Conservation (phyloP, 768 basidiomycete species). For the Coprinopsis strossmayeri region DNA sequence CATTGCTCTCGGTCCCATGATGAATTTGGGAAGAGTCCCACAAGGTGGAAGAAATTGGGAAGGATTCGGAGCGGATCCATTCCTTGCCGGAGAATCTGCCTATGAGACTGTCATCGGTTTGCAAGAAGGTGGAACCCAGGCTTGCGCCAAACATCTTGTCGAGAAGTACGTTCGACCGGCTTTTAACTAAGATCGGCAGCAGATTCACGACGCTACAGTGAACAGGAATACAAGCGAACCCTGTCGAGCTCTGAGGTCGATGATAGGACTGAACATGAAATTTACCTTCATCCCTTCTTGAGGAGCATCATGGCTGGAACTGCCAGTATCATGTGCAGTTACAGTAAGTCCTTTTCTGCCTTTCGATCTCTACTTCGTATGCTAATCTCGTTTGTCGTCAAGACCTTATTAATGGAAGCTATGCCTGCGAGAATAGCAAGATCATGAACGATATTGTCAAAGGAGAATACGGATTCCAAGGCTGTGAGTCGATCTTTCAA, state of each 20-base stretch:
- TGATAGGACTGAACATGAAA: slow-evolving; percentile 73
- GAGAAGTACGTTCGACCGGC: slow-evolving; percentile 43
- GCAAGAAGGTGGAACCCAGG: slow-evolving; percentile 75
- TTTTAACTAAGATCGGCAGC: background rate
- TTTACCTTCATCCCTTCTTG: slow-evolving; percentile 67
- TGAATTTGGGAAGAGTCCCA: slow-evolving; percentile 84
- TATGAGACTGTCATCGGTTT: slow-evolving; percentile 84
- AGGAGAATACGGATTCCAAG: slow-evolving; percentile 71
- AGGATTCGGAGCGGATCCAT: slow-evolving; percentile 92
- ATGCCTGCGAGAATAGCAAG: slow-evolving; percentile 70
- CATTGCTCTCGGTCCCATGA: slow-evolving; percentile 75
- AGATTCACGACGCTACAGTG: too few relatives aligned
- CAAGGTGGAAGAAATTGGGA: slow-evolving; percentile 90
- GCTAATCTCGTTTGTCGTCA: background rate
- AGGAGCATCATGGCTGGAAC: slow-evolving; percentile 71
- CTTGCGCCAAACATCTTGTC: slow-evolving; percentile 80
- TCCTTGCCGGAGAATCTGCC: slow-evolving; percentile 68
- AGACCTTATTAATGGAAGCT: slow-evolving; percentile 67
- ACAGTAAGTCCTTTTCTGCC: slow-evolving; percentile 49
- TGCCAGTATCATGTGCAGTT: slow-evolving; percentile 69
- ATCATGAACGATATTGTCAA: slow-evolving; percentile 69
- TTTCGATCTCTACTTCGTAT: background rate
- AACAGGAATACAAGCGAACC: slow-evolving; percentile 61
- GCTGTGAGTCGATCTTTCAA: slow-evolving; percentile 34
- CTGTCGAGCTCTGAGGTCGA: slow-evolving; percentile 61